Base-by-base conservation (phyloP, 768 basidiomycete genomes). In the Lactifluus hygrophoroides region DNA sequence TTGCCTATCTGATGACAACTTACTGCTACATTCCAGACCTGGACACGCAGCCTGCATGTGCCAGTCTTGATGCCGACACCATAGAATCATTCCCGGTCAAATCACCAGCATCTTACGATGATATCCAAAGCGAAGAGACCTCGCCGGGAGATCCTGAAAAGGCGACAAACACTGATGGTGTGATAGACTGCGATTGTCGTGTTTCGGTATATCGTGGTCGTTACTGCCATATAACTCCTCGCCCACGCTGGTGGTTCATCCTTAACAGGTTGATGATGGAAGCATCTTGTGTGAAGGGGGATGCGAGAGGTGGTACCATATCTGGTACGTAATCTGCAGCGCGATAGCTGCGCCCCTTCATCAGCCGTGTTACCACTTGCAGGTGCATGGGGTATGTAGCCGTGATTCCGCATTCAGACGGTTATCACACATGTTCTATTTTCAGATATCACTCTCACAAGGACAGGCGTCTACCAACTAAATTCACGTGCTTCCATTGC, bases 401-500 rank as follows among this genome's bases (percentile, higher is more conserved):
- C 54, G 32, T 34, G 45, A 17, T 38, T 27, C 35, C 46, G 51
- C 6, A 47, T 48, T 40, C 40, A 51, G 27, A 19, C 9, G 19
- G 21, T 28, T 42, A 47, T 21, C 19, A 43, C 9, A 27, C 25
- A 3, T 7, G 21, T 10, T 25, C 32, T 32, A 19, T n/a, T 21
- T 45, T 43, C 58, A 88, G 86, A 28, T 91, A 80, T 69, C 86
- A 90, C 65, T 78, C 80, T 5, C 69, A 69, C 3, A 67, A 76
- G 23, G 88, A 89, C 63, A 61, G 67, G 25, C 79, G 83, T 13
- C 72, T 90, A 43, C 88, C 86, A 2, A 54, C 68, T 0, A 73
- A 75, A 57, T 90, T 88, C 61, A 66, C 78, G 28, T 92, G 89
- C 71, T 86, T 90, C 69, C 83, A 87, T 64, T 92, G 90, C 69